Evolutionary conservation across 2,329 filamentous ascomycete species (phyloP).

Genomic region (Ceratocystis alfenasii): DNA sequence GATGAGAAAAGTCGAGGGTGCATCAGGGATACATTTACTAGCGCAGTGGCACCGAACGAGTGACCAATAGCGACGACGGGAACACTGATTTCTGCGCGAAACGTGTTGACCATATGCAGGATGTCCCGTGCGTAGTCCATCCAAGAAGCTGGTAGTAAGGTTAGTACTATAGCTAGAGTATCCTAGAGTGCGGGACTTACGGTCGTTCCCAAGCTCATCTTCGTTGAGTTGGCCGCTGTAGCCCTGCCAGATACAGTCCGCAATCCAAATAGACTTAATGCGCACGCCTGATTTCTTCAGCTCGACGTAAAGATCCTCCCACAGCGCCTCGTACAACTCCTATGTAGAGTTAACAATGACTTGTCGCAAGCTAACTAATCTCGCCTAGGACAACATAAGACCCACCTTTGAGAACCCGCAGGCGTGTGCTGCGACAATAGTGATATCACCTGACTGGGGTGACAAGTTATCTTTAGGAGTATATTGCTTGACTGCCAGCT

Average conservation of each 20-base stretch:
- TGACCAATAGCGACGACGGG: slow-evolving; percentile 79
- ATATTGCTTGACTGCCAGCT: slow-evolving; percentile 78
- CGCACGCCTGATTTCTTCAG: slow-evolving; percentile 47
- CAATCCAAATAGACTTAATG: slow-evolving; percentile 78
- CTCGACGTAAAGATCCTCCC: slow-evolving; percentile 62
- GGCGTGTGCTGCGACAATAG: slow-evolving; percentile 74
- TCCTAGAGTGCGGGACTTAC: slow-evolving; percentile 36
- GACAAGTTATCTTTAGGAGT: slow-evolving; percentile 57
- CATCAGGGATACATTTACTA: slow-evolving; percentile 59
- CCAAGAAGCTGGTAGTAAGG: slow-evolving; percentile 57
- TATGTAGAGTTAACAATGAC: slow-evolving; percentile 28
- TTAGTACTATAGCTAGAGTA: not conserved
- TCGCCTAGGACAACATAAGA: not conserved
- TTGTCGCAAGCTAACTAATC: not conserved
- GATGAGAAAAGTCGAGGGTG: slow-evolving; percentile 70
- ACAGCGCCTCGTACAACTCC: slow-evolving; percentile 88
- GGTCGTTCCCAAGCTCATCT: slow-evolving; percentile 66
- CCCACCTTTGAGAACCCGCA: slow-evolving; percentile 82
- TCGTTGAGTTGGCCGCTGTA: slow-evolving; percentile 69
- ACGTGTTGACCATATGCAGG: slow-evolving; percentile 71
- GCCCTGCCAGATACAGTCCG: slow-evolving; percentile 79
- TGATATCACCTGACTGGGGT: slow-evolving; percentile 64
- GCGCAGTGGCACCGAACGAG: slow-evolving; percentile 69
- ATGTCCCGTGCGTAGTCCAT: slow-evolving; percentile 76
- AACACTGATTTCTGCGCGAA: slow-evolving; percentile 53